A percentile compares a stretch with the other conserved stretches of the same genome.
These are phyloP conservation scores for Citrus glauca DNA, from an alignment of 345 rosid genomes.

Conservation along the genomic window DNA sequence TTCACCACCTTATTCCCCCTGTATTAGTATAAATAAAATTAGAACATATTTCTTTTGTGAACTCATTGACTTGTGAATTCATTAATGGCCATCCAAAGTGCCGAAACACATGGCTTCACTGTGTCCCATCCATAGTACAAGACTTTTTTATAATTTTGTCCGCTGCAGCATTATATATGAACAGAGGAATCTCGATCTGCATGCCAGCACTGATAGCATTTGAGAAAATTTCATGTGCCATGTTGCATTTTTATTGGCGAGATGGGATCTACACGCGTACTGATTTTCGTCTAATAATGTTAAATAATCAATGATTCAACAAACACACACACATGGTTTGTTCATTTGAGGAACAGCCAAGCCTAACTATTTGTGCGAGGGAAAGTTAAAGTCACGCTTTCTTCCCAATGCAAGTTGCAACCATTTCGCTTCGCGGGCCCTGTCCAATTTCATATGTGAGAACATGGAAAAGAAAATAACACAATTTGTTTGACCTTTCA, in stretches of 20 bases:
- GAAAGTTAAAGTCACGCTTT: neutral
- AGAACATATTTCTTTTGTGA: neutral
- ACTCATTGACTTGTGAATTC: neutral
- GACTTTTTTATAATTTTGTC: neutral
- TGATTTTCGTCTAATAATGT: neutral
- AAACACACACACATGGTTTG: neutral
- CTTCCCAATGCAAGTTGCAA: no score
- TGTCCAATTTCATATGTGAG: neutral
- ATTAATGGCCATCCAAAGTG: neutral
- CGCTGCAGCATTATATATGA: neutral
- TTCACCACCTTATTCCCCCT: no score
- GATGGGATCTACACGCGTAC: neutral
- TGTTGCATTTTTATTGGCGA: neutral
- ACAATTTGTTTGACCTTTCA: no score
- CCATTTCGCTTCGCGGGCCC: neutral
- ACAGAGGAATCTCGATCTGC: neutral
- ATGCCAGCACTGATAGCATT: no score
- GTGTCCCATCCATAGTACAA: neutral
- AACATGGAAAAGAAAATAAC: no score
- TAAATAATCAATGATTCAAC: no score
- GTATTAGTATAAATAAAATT: no score
- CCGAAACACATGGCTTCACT: neutral
- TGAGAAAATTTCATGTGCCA: neutral
- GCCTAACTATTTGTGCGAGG: neutral
- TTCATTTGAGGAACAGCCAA: neutral